These are phyloP conservation scores for Aspergillus fischeri DNA, from an alignment of 2,329 filamentous ascomycete species.

Conservation along the genomic window DNA sequence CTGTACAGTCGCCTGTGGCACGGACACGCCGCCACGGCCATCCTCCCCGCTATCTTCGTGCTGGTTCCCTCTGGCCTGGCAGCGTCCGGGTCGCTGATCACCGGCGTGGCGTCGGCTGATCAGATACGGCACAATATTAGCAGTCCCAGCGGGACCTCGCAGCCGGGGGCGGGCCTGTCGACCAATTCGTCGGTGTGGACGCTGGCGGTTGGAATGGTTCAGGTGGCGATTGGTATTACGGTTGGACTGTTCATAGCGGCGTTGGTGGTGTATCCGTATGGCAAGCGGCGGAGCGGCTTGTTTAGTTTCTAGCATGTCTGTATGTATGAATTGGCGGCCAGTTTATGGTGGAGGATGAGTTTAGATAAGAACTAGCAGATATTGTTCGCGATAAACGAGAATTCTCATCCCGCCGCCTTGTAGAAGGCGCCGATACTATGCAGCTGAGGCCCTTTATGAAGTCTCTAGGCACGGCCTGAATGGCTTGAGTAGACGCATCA, in stretches of 20 bases:
- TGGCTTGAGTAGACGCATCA: background rate
- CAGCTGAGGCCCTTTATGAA: constrained; percentile 1
- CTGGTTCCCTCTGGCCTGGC: constrained; percentile 59
- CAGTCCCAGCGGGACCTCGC: background rate
- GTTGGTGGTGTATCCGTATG: constrained; percentile 44
- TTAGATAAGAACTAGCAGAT: constrained; percentile 1
- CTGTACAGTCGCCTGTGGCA: constrained; percentile 69
- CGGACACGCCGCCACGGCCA: constrained; percentile 75
- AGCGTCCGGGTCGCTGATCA: constrained; percentile 53
- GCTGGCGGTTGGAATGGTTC: constrained; percentile 45
- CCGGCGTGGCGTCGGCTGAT: constrained; percentile 54
- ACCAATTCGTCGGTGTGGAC: constrained; percentile 38
- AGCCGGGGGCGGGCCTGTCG: constrained; percentile 30
- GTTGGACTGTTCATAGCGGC: constrained; percentile 46
- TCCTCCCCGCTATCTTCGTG: constrained; percentile 81
- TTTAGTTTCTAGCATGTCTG: constrained; percentile 38
- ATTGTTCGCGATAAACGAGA: constrained; percentile 12
- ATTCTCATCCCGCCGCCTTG: constrained; percentile 3
- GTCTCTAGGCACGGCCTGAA: background rate
- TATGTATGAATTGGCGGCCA: background rate
- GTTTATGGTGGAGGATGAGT: background rate
- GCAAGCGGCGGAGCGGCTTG: constrained; percentile 43
- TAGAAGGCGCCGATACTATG: constrained; percentile 7
- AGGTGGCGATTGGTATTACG: constrained; percentile 46
- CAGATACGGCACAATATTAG: constrained; percentile 42